phyloP scores from a whole-genome alignment of 495 filamentous ascomycete species.

The Xylaria curta region DNA sequence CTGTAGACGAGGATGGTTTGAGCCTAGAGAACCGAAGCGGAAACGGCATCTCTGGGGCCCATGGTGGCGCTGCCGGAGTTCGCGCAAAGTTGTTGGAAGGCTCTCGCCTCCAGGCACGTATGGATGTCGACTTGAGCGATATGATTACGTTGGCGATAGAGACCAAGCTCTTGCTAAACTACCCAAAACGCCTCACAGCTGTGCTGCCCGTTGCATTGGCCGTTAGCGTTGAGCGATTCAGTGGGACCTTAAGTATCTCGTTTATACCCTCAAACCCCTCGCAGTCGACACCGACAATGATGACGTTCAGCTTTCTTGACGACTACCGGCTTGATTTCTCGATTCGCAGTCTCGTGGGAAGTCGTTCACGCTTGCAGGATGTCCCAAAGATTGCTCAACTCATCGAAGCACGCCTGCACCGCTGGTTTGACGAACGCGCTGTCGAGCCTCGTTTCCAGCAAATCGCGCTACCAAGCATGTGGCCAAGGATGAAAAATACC shows the following conservation, averaged over 20 bases:
- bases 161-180: conserved; percentile 92
- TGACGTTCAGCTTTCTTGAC: conserved; percentile 93
- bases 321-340: conserved; percentile 94
- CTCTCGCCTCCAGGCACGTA: conserved; percentile 82
- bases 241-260: conserved; percentile 89
- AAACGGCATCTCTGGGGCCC: conserved; percentile 26
- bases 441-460: conserved; percentile 97
- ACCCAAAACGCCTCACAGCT: conserved; percentile 84
- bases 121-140: conserved; percentile 97
- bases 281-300: conserved; percentile 70
- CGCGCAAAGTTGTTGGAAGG: conserved; percentile 62
- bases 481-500: conserved; percentile 88
- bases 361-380: conserved; percentile 87
- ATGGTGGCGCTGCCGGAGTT: conserved; percentile 50
- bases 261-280: conserved; percentile 75
- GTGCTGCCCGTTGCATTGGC: conserved; percentile 92
- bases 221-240: conserved; percentile 91
- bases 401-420: conserved; percentile 86
- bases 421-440: conserved; percentile 96
- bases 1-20: conserved; percentile 75
- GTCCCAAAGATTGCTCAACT: conserved; percentile 97
- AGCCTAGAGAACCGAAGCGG: conserved; percentile 54
- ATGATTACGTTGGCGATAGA: conserved; percentile 93
- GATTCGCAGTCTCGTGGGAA: conserved; percentile 90
- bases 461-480: conserved; percentile 89